These are phyloP conservation scores for Phascolomyces articulosus DNA, from an alignment of 371 early-diverging fungal species.

Conservation along the genomic window DNA sequence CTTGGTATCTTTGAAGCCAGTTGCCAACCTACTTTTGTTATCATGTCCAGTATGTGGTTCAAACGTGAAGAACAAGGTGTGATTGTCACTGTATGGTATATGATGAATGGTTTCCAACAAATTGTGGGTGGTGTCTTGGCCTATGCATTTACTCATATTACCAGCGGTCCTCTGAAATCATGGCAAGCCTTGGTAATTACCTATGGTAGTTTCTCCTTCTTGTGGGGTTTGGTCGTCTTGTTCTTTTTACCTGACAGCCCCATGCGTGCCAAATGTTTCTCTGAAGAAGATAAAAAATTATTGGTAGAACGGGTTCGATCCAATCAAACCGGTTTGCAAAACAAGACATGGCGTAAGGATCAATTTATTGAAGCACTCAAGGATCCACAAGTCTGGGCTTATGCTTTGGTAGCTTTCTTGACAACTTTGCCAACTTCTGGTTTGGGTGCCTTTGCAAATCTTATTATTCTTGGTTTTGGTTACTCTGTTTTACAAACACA, in stretches of 20 bases:
- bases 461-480: conserved; percentile 27
- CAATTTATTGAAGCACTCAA: conserved; percentile 25
- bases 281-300: conserved; percentile 31
- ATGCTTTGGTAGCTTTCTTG: conserved; percentile 20
- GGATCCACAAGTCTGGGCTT: conserved; percentile 29
- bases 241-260: conserved; percentile 27
- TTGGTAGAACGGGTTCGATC: conserved; percentile 27
- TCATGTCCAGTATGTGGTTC: conserved; percentile 44
- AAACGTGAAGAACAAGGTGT: conserved; percentile 70
- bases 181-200: conserved; percentile 32
- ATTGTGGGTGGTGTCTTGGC: conserved; percentile 30
- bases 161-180: conserved; percentile 21
- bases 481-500: conserved; percentile 28
- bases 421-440: conserved; percentile 28
- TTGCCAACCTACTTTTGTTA: conserved; percentile 24
- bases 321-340: conserved; percentile 30
- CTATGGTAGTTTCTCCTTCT: conserved; percentile 21
- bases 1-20: conserved; percentile 32
- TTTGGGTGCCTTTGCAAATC: conserved; percentile 27
- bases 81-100: conserved; percentile 64
- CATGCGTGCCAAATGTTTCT: conserved; percentile 30
- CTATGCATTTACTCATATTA: conserved; percentile 31
- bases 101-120: conserved; percentile 34
- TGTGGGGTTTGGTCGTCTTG: conserved; percentile 24
- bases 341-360: conserved; percentile 21